phyloP scores from a whole-genome alignment of 1,284 basidiomycete species.

The Microstroma glucosiphilum region DNA sequence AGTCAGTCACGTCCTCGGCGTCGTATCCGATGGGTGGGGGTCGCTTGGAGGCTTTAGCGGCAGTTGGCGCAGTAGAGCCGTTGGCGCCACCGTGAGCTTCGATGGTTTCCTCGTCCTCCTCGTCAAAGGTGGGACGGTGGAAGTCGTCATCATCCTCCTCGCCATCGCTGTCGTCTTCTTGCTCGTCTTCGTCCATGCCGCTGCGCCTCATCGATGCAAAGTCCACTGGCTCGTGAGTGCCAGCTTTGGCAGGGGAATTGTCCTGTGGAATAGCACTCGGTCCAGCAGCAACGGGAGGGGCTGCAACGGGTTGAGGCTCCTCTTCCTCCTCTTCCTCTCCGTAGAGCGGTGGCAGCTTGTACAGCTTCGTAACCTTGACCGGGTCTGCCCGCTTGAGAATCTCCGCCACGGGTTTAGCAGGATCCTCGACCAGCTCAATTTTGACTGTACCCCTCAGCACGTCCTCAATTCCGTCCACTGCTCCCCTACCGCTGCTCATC shows the following conservation, averaged over 20 bases:
- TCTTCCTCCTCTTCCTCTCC: neutral
- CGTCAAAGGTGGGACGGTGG: slow-evolving; percentile 1
- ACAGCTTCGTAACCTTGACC: slow-evolving; percentile 31
- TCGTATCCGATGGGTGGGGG: slow-evolving; percentile 17
- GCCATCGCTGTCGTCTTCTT: neutral
- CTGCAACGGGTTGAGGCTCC: neutral
- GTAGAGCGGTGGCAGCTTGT: slow-evolving; percentile 28
- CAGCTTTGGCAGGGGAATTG: neutral
- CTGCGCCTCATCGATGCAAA: neutral
- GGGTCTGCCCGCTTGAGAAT: slow-evolving; percentile 41
- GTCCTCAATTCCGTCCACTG: slow-evolving; percentile 57
- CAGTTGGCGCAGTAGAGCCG: neutral
- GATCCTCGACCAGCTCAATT: slow-evolving; percentile 85
- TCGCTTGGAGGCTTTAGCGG: neutral
- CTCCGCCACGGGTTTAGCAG: slow-evolving; percentile 62
- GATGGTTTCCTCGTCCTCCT: neutral
- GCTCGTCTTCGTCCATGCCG: slow-evolving; percentile 4
- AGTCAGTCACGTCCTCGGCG: slow-evolving; percentile 64
- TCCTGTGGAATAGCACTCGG: neutral
- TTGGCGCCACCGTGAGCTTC: neutral
- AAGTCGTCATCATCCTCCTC: neutral
- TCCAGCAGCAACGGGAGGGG: neutral
- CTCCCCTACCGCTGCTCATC: slow-evolving; percentile 20
- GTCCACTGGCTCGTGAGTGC: neutral
- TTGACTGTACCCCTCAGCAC: slow-evolving; percentile 80